phyloP scores from a whole-genome alignment of 2,329 filamentous ascomycete genomes.

The Aspergillus proliferans region DNA sequence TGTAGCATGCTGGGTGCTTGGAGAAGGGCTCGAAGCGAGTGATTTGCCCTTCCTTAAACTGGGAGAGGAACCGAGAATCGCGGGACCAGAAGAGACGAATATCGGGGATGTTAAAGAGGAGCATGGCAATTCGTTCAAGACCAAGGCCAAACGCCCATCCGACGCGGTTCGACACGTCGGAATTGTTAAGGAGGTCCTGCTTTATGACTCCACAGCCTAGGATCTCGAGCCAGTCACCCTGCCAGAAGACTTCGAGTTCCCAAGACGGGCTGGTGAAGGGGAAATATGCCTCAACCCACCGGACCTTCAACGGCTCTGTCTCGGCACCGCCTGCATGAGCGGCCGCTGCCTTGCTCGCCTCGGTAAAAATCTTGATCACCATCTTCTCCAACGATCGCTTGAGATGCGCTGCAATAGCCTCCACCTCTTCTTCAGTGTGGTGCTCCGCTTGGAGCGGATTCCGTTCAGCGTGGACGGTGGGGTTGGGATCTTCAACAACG shows the following conservation, averaged over 20 bases:
- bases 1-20: constrained; percentile 80
- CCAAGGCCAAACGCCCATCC: constrained; percentile 97
- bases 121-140: constrained; percentile 92
- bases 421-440: constrained; percentile 70
- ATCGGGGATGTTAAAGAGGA: constrained; percentile 91
- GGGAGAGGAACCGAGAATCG: constrained; percentile 76
- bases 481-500: constrained; percentile 76
- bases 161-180: constrained; percentile 65
- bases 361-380: constrained; percentile 80
- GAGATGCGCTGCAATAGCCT: constrained; percentile 75
- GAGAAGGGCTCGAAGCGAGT: constrained; percentile 78
- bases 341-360: constrained; percentile 62
- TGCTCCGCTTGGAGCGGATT: constrained; percentile 74
- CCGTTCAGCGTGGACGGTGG: constrained; percentile 65
- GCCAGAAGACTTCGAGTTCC: constrained; percentile 94
- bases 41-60: constrained; percentile 59
- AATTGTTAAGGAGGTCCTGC: constrained; percentile 72
- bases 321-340: constrained; percentile 40
- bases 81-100: constrained; percentile 94
- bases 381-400: constrained; percentile 85
- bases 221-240: constrained; percentile 91
- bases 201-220: constrained; percentile 87
- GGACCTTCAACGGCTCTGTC: constrained; percentile 71
- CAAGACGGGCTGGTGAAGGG: constrained; percentile 93
- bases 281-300: constrained; percentile 97